Evolutionary conservation across 352 stramenopile genomes (phyloP).

Genomic region (Pythium brachiatum): DNA sequence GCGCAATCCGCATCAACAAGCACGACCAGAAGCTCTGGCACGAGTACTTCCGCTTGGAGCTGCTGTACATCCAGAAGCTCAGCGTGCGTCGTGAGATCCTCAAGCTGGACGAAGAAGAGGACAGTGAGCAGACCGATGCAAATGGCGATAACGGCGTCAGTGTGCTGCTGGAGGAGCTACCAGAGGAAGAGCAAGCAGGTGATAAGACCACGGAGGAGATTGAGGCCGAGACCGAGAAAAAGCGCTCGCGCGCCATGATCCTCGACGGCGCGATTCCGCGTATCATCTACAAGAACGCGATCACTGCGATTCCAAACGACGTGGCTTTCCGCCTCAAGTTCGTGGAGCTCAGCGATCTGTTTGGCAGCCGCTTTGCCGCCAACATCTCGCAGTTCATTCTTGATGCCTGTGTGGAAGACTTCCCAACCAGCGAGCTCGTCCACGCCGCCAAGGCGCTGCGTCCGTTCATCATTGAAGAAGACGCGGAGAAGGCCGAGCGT

Average conservation of each 20-base stretch:
- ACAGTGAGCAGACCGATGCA: conserved; percentile 20
- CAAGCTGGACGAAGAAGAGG: conserved; percentile 48
- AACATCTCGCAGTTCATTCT: conserved; percentile 74
- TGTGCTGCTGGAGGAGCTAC: conserved; percentile 55
- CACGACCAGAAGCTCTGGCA: conserved; percentile 81
- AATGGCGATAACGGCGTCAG: conserved; percentile 25
- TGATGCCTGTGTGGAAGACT: conserved; percentile 53
- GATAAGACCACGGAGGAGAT: conserved; percentile 23
- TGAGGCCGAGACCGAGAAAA: conserved; percentile 41
- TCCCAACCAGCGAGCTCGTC: conserved; percentile 53
- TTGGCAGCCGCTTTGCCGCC: conserved; percentile 50
- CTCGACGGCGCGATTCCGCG: conserved; percentile 81
- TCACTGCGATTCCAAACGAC: conserved; percentile 54
- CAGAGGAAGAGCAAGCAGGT: conserved; percentile 31
- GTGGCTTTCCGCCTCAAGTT: conserved; percentile 76
- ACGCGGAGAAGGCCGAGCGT: conserved; percentile 43
- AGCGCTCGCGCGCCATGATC: conserved; percentile 63
- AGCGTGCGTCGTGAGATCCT: conserved; percentile 76
- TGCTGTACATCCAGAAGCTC: conserved; percentile 91
- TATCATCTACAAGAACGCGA: conserved; percentile 78
- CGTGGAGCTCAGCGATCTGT: conserved; percentile 74
- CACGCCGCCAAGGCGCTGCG: conserved; percentile 54
- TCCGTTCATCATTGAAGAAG: conserved; percentile 41
- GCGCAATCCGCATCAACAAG: conserved; percentile 89
- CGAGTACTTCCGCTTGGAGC: conserved; percentile 90